Base-by-base conservation (phyloP, 192 early-diverging fungal species). In the Backusella psychrophila region DNA sequence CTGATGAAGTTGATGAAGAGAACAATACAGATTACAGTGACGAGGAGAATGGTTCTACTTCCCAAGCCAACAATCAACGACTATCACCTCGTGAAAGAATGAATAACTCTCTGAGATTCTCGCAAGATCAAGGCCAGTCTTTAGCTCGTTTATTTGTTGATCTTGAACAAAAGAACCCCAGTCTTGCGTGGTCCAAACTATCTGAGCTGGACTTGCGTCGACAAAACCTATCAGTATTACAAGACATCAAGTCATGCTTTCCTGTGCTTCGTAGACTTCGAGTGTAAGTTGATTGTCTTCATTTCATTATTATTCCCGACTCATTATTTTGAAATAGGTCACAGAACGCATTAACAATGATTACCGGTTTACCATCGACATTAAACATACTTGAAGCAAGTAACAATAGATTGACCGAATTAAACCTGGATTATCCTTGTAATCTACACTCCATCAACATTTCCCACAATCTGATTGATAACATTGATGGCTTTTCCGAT, bases 381-480 rank as follows among this genome's bases (percentile, higher is more conserved):
- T 12, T 81, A 29, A 73, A 63, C 15, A 65, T 66, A 4, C 17
- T 81, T 1, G 69, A 78, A 59, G 80, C 73, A 9, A 35, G 59
- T 4, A 44, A 68, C 7, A 81, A 81, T 36, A 73, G 76, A 67
- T 19, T 87, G 4, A 82, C 77, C 23, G 65, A 81, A 17, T 49
- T 85, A 29, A 75, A 82, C 12, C 76, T 81, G 42, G 82, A 83
- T 69, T 46, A 74, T 9, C 71, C 63, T 71, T 66, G 82, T n/a
- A 52, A 85, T 44, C 42, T 87, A 41, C 75, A 82, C 31, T 82
- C 85, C 21, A 42, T 87, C 23, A 80, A 85, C 42, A 70, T 87
- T 29, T 83, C 80, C 36, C 69, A 82, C 35, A 87, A 87, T 52
- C 39, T 46, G n/a, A 79, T 87, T 41, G 78, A 83, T 52, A 72